phyloP scores from a whole-genome alignment of 768 basidiomycete species.

The Nevesoporus exiguus region DNA sequence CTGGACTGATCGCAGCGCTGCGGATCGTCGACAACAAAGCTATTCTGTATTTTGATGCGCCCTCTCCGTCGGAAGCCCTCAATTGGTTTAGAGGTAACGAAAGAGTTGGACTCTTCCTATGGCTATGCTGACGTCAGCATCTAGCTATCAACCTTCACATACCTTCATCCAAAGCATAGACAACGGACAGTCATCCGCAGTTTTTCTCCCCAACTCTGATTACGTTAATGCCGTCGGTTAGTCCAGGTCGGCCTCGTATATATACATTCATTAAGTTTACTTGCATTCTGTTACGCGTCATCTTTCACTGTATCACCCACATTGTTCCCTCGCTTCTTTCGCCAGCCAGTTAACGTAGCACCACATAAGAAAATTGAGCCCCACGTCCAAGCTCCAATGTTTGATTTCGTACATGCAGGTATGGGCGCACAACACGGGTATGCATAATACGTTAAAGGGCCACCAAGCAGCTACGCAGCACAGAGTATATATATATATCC shows the following conservation, averaged over 20 bases:
- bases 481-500: no score
- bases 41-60: conserved; percentile 84
- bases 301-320: conserved; percentile 35
- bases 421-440: conserved; percentile 3
- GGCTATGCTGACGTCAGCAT: conserved; percentile 5
- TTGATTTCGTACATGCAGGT: neutral
- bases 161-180: conserved; percentile 73
- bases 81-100: conserved; percentile 83
- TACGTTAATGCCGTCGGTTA: conserved; percentile 4
- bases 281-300: conserved; percentile 29
- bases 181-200: conserved; percentile 9
- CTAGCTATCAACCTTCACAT: conserved; percentile 88
- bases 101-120: conserved; percentile 9
- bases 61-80: conserved; percentile 78
- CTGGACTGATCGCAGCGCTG: conserved; percentile 46
- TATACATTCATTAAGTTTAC: conserved; percentile 36
- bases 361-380: conserved; percentile 12
- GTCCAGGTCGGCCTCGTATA: conserved; percentile 30
- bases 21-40: conserved; percentile 92
- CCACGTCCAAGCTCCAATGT: neutral
- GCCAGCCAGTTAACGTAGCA: conserved; percentile 28
- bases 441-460: neutral
- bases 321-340: conserved; percentile 14
- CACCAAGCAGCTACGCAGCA: neutral
- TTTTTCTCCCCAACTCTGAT: conserved; percentile 4